Conservation (phyloP, 768 basidiomycete species). For the Boletellus sp. region DNA sequence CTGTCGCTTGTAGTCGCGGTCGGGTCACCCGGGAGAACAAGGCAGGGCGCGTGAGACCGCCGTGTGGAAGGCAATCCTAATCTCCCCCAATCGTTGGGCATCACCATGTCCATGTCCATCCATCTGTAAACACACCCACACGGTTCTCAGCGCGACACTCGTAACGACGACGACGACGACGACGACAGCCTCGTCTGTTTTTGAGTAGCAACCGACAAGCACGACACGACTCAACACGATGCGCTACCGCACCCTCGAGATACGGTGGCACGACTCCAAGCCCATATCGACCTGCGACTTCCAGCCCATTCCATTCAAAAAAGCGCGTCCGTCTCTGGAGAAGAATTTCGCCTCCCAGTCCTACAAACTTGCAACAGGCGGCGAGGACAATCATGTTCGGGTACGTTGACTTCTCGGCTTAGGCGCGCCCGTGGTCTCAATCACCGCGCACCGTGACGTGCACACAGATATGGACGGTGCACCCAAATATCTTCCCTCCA, state of each 20-base stretch:
- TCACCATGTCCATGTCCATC: slow-evolving; percentile 7
- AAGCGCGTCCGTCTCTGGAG: slow-evolving; percentile 62
- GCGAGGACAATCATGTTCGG: slow-evolving; percentile 95
- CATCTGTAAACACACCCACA: slow-evolving; percentile 6
- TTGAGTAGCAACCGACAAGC: background rate
- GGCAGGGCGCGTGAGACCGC: slow-evolving; percentile 23
- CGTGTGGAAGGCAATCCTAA: slow-evolving; percentile 8
- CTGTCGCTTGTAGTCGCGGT: slow-evolving; percentile 1
- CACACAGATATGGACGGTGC: slow-evolving; percentile 85
- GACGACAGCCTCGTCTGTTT: background rate
- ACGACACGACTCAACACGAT: slow-evolving; percentile 37
- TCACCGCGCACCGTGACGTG: slow-evolving; percentile 5
- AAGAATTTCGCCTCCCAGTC: slow-evolving; percentile 60
- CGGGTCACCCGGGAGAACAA: slow-evolving; percentile 10
- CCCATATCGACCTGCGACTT: slow-evolving; percentile 97
- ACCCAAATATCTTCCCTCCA: slow-evolving; percentile 81
- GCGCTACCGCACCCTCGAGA: slow-evolving; percentile 89
- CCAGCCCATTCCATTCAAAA: slow-evolving; percentile 80
- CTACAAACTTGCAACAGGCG: slow-evolving; percentile 92
- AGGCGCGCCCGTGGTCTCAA: slow-evolving; percentile 11
- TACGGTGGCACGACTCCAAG: slow-evolving; percentile 94
- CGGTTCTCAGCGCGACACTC: slow-evolving; percentile 4
- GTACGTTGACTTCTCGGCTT: slow-evolving; percentile 48
- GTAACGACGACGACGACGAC: slow-evolving; percentile 14
- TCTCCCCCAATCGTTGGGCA: background rate